Conservation (phyloP, 139 green algal species). For the Pleodorina starrii region DNA sequence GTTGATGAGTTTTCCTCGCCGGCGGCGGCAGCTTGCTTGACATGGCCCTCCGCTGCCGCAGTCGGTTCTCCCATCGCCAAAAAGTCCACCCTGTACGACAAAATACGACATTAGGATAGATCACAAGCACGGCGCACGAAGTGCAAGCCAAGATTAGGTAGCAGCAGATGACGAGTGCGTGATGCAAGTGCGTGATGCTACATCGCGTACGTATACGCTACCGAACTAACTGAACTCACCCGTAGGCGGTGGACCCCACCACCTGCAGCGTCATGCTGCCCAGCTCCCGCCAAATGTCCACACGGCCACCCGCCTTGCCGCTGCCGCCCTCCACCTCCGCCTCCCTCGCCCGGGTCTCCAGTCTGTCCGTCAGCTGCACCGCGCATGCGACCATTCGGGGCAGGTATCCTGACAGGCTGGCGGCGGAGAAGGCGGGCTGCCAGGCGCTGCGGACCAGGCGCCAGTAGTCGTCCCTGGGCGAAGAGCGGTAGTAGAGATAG, state of each 20-base stretch:
- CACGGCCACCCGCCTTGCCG: background rate
- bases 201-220: background rate
- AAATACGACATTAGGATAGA: background rate
- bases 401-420: slow-evolving; percentile 56
- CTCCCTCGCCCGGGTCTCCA: slow-evolving; percentile 35
- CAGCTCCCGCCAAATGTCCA: slow-evolving; percentile 66
- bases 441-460: slow-evolving; percentile 59
- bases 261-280: slow-evolving; percentile 72
- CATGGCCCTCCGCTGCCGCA: too few species aligned
- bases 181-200: background rate
- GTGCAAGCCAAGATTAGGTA: too few species aligned
- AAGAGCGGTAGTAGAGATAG: background rate
- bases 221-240: too few species aligned
- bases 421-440: slow-evolving; percentile 67
- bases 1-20: too few species aligned
- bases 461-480: slow-evolving; percentile 55
- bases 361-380: slow-evolving; percentile 44
- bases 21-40: background rate
- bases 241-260: slow-evolving; percentile 73
- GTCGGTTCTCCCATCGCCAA: background rate
- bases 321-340: background rate
- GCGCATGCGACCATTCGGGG: slow-evolving; percentile 64
- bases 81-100: slow-evolving; percentile 21
- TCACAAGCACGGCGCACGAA: too few species aligned
- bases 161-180: too few species aligned